Evolutionary conservation across 2,329 filamentous ascomycete genomes (phyloP).

Genomic region (Fusarium sp.): DNA sequence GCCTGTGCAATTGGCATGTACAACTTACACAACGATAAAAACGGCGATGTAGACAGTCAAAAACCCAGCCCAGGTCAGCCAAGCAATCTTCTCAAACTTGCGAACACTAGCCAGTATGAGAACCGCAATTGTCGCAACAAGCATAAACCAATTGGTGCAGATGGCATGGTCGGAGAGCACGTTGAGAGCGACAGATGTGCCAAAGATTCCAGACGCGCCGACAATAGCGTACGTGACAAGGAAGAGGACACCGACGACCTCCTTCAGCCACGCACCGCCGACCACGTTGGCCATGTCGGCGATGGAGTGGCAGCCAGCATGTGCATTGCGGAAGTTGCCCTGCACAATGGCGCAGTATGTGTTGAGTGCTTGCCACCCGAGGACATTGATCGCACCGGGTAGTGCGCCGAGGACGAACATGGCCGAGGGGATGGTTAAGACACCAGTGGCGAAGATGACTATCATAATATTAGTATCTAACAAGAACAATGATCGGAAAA

Average conservation of each 20-base stretch:
- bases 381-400: slow-evolving; percentile 58
- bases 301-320: slow-evolving; percentile 55
- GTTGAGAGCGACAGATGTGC: slow-evolving; percentile 70
- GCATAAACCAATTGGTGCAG: slow-evolving; percentile 70
- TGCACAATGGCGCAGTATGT: slow-evolving; percentile 58
- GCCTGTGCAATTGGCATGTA: background rate
- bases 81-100: slow-evolving; percentile 61
- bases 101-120: slow-evolving; percentile 64
- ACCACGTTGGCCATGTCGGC: slow-evolving; percentile 66
- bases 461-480: background rate
- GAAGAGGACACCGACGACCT: slow-evolving; percentile 68
- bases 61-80: slow-evolving; percentile 65
- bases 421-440: slow-evolving; percentile 58
- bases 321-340: slow-evolving; percentile 56
- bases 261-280: slow-evolving; percentile 64
- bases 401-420: slow-evolving; percentile 59
- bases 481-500: accelerated
- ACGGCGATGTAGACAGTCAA: slow-evolving; percentile 68
- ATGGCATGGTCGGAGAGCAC: slow-evolving; percentile 68
- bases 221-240: slow-evolving; percentile 69
- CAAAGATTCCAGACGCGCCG: slow-evolving; percentile 69
- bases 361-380: slow-evolving; percentile 58
- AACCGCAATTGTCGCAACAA: slow-evolving; percentile 65
- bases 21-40: slow-evolving; percentile 60
- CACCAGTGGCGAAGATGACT: slow-evolving; percentile 60